Evolutionary conservation across 2,329 filamentous ascomycete species (phyloP), one percentile per base, ranked within the genome.

Genomic region (Onygenales sp.): DNA sequence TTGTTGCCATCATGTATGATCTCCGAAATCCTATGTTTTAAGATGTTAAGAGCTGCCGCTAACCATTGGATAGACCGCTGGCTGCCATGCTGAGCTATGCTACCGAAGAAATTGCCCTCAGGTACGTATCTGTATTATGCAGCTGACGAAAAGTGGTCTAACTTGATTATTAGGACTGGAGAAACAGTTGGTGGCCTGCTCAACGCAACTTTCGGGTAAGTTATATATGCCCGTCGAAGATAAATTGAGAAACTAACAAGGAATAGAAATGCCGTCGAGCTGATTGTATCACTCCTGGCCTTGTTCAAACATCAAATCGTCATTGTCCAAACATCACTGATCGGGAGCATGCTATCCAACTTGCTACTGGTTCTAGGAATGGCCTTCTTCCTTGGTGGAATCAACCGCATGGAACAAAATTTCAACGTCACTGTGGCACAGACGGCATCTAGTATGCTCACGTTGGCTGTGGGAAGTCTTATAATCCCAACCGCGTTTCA

Each of bases 371-470:
- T 95, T 50, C 75, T 95, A 76, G 91, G 89, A 53, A 94, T 91
- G 83, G 93, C 85, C 67, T 96, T 94, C 77, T 93, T 95, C 74
- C 85, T 88, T 56, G 90, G 88, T 49, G 89, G 89, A 3, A 68
- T 94, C 60, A 84, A 86, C 55, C 82, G 91, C 32, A 65, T 80
- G 32, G 87, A 94, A 66, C 92, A 96, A 67, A 85, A 82, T 68
- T 97, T 96, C 79, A 95, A 96, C 74, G 83, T 87, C 36, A 92
- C 88, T 0, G 90, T 96, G 6, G 91, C 91, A 0, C 90, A 95
- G 68, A 95, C 91, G 0, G 88, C 90, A 3, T 84, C 90, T 11
- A 89, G 86, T 63, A 73, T 95, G 51, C 79, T 95, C 17, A 85
- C 88, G 10, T 76, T 95, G 17, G 85, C 87, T 11, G 87, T 94